Conservation (phyloP, 345 rosid genomes). For the Aquilaria sinensis region DNA sequence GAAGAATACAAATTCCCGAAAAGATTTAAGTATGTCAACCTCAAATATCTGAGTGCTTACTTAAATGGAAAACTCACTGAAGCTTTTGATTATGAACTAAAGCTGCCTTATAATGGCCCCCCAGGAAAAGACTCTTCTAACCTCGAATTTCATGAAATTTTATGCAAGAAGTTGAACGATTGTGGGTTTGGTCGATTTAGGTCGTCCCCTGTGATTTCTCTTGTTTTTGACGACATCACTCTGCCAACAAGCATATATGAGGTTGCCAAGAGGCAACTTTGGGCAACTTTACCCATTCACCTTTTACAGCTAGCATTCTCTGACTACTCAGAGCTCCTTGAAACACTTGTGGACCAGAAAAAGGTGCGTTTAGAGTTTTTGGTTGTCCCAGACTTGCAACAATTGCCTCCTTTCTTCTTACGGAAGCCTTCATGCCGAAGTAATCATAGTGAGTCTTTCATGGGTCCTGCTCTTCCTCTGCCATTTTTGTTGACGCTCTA, state of each 20-base stretch:
- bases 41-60: constrained; percentile 43
- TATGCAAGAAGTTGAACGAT: constrained; percentile 47
- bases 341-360: constrained; percentile 32
- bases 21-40: constrained; percentile 39
- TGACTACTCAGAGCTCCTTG: constrained; percentile 43
- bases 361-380: constrained; percentile 48
- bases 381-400: constrained; percentile 48
- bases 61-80: constrained; percentile 35
- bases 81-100: constrained; percentile 32
- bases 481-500: constrained; percentile 45
- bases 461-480: constrained; percentile 65
- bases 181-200: constrained; percentile 41
- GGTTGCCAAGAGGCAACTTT: constrained; percentile 42
- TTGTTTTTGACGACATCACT: constrained; percentile 36
- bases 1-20: constrained; percentile 36
- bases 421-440: constrained; percentile 51
- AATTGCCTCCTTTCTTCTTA: constrained; percentile 56
- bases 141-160: constrained; percentile 31
- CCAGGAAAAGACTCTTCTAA: constrained; percentile 20
- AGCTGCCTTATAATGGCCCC: constrained; percentile 13
- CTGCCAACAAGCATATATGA: constrained; percentile 51
- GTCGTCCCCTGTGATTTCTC: constrained; percentile 32
- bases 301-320: constrained; percentile 59
- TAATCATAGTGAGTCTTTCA: constrained; percentile 33
- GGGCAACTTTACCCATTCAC: constrained; percentile 56